Evolutionary conservation across 163 green algal species (phyloP).

Genomic region (Scenedesmus sp.): DNA sequence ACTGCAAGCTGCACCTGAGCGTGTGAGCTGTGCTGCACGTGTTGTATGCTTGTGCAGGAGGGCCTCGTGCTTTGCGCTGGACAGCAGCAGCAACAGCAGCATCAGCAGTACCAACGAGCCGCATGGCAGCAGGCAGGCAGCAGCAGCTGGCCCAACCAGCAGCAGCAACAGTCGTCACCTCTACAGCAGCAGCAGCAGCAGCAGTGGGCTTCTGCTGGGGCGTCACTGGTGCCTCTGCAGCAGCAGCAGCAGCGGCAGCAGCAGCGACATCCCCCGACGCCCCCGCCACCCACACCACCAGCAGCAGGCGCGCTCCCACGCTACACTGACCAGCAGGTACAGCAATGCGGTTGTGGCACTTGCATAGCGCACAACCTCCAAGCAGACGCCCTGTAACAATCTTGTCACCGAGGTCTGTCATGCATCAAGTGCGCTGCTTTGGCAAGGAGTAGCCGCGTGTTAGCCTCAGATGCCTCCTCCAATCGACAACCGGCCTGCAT

Average conservation of each 20-base stretch:
- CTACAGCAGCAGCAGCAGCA: slow-evolving; percentile 20
- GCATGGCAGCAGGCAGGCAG: neutral
- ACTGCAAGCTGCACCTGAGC: neutral
- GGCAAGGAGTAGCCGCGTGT: too few relatives aligned
- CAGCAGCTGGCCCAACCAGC: neutral
- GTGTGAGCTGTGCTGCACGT: neutral
- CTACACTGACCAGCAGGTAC: neutral
- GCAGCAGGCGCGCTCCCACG: neutral
- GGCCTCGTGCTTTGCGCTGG: neutral
- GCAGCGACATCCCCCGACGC: neutral
- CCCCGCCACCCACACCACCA: neutral
- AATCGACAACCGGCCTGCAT: too few relatives aligned
- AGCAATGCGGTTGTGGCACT: neutral
- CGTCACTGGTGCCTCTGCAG: neutral
- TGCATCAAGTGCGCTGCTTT: too few relatives aligned
- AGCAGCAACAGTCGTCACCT: neutral
- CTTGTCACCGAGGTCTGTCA: too few relatives aligned
- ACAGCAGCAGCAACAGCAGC: slow-evolving; percentile 13
- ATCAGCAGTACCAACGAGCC: neutral
- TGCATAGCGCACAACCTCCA: neutral
- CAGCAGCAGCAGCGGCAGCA: neutral
- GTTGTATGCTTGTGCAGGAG: neutral
- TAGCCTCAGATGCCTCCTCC: too few relatives aligned
- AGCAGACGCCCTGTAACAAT: neutral
- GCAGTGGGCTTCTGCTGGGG: too few relatives aligned